Evolutionary conservation across 1,139 yeast species (phyloP), one percentile per base, ranked within the genome.

Genomic region (Arxiozyma bovina): DNA sequence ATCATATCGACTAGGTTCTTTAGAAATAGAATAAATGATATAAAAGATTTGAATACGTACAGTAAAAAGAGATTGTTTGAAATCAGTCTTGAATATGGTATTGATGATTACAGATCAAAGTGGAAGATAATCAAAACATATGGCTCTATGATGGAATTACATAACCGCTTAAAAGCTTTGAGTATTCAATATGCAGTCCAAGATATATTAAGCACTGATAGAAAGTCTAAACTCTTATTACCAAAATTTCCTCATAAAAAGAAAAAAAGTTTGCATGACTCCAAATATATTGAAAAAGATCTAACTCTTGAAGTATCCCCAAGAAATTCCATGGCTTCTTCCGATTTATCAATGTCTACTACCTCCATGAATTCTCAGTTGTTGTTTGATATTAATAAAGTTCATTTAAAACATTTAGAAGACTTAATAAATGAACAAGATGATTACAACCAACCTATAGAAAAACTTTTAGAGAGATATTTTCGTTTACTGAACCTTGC

Each of bases 41-140:
- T 25, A 7, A 22, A 47, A n/a, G 43, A 49, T 30, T 12, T 4
- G 4, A n/a, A 43, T 17, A 21, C 30, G 20, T 50, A 22, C n/a
- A 45, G 34, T 20, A 54, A 62, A 55, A 79, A 75, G 53, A 53
- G 56, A 15, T 42, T 56, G n/a, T 89, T 79, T 62, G 76, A 79
- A 57, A 73, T 93, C 22, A 87, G 85, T 55, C 73, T 93, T 54
- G 96, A 90, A 65, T 93, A 93, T 65, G 99, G 98, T 1, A 82
- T 90, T 21, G 96, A 96, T 0, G 81, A 82, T 5, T 81, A 85
- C 54, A 74, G 93, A 56, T 74, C 90, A 63, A 79, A 81, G 59
- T 94, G 99, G 99, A 74, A 84, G 1, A 80, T 94, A 8, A 77
- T 82, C 45, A 85, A 85, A 61, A 86, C 82, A 23, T 81, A 85